Evolutionary conservation across 768 basidiomycete genomes (phyloP).

Genomic region (Boletellus ananas): DNA sequence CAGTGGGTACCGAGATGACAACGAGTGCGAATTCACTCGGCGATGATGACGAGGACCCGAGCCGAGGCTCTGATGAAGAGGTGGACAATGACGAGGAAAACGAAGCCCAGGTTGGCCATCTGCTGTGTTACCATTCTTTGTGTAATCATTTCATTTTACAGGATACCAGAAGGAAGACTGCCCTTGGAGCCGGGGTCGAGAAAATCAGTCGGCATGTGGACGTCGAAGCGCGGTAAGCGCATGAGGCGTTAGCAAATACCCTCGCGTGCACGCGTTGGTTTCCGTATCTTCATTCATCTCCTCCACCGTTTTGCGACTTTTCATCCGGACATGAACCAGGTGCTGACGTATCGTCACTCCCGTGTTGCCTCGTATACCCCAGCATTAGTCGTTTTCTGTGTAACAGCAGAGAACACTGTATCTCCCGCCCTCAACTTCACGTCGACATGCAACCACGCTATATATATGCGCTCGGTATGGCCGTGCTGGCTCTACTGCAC

Average conservation of each 20-base stretch:
- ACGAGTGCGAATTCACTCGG: slow-evolving; percentile 7
- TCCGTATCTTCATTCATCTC: slow-evolving; percentile 1
- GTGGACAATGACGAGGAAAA: slow-evolving; percentile 18
- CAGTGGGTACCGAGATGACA: slow-evolving; percentile 8
- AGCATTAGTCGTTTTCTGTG: background rate
- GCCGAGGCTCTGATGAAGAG: slow-evolving; percentile 8
- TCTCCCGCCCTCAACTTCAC: background rate
- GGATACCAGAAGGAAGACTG: slow-evolving; percentile 29
- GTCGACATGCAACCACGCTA: background rate
- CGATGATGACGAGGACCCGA: slow-evolving; percentile 11
- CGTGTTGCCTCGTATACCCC: background rate
- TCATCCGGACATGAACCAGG: background rate
- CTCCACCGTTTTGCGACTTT: background rate
- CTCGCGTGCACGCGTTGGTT: background rate
- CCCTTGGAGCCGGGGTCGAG: slow-evolving; percentile 34
- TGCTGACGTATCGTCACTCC: background rate
- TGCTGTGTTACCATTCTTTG: background rate
- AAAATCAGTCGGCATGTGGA: slow-evolving; percentile 35
- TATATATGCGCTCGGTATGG: background rate
- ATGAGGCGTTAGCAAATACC: background rate
- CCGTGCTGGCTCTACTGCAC: background rate
- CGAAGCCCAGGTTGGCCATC: slow-evolving; percentile 18
- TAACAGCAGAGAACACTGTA: background rate
- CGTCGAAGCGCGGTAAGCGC: slow-evolving; percentile 14
- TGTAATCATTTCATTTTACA: slow-evolving; percentile 13